phyloP scores from a whole-genome alignment of 129 eudicot genomes.

The Rutidosis leptorrhynchoides region DNA sequence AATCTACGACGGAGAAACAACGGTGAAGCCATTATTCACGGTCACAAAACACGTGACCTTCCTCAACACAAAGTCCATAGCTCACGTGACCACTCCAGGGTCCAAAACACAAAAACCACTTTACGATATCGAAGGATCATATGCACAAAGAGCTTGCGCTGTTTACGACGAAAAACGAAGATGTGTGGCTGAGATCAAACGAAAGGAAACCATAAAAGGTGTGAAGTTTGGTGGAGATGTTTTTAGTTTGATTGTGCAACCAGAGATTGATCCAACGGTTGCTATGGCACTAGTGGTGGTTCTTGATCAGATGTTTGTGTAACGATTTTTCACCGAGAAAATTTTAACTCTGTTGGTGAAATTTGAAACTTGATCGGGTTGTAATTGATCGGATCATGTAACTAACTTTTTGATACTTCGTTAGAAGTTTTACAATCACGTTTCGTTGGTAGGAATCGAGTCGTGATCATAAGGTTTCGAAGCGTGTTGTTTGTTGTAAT shows the following conservation, averaged over 20 bases:
- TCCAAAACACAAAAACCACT: conserved; percentile 16
- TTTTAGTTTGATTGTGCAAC: conserved; percentile 47
- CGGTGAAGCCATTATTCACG: conserved; percentile 39
- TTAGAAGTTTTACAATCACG: background rate
- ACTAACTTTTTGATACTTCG: conserved; percentile 1
- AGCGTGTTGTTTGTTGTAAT: background rate
- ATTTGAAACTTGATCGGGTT: background rate
- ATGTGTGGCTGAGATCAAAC: conserved; percentile 62
- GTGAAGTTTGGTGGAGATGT: conserved; percentile 56
- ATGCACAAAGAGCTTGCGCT: conserved; percentile 40
- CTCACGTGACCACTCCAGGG: conserved; percentile 38
- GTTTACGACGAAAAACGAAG: conserved; percentile 46
- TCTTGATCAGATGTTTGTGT: conserved; percentile 63
- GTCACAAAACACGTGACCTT: conserved; percentile 47
- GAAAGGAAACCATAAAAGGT: conserved; percentile 57
- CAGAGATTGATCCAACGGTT: conserved; percentile 39
- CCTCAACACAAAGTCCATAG: conserved; percentile 38
- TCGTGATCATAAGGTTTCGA: background rate
- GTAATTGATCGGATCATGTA: background rate
- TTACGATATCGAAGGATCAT: conserved; percentile 63
- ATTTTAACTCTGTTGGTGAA: background rate
- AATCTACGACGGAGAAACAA: conserved; percentile 55
- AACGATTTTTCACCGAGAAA: conserved; percentile 1
- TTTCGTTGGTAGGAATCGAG: background rate
- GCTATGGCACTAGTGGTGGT: conserved; percentile 70